These are phyloP conservation scores for Byssochlamys sp. DNA, from an alignment of 2,329 filamentous ascomycete genomes.

Conservation along the genomic window DNA sequence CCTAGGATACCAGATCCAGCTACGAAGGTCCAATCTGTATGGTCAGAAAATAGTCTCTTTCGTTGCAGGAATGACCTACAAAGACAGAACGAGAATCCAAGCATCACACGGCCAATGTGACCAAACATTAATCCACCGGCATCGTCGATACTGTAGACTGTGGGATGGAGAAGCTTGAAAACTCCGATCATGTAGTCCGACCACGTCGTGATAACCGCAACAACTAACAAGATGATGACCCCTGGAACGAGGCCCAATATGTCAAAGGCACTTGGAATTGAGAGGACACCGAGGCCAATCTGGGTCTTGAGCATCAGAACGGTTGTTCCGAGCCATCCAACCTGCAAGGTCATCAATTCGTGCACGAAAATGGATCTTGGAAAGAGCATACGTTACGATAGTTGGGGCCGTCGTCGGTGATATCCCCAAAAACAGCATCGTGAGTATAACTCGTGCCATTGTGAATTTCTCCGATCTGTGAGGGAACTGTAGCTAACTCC, in stretches of 20 bases:
- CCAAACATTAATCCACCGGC: slow-evolving; percentile 48
- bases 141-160: slow-evolving; percentile 39
- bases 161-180: slow-evolving; percentile 46
- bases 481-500: neutral
- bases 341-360: slow-evolving; percentile 12
- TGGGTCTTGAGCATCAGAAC: slow-evolving; percentile 40
- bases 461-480: neutral
- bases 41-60: neutral
- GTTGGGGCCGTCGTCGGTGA: neutral
- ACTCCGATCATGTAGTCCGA: slow-evolving; percentile 38
- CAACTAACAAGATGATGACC: slow-evolving; percentile 33
- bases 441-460: neutral
- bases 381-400: neutral
- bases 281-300: slow-evolving; percentile 41
- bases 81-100: slow-evolving; percentile 18
- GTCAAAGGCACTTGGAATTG: slow-evolving; percentile 39
- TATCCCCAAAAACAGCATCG: neutral
- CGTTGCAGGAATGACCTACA: slow-evolving; percentile 1
- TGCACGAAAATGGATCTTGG: neutral
- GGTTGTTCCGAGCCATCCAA: slow-evolving; percentile 37
- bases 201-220: slow-evolving; percentile 41
- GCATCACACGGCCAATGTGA: slow-evolving; percentile 41
- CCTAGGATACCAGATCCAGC: slow-evolving; percentile 36
- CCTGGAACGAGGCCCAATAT: slow-evolving; percentile 41
- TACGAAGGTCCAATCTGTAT: slow-evolving; percentile 26